phyloP scores from a whole-genome alignment of 495 filamentous ascomycete genomes.

The Penicillium daleae region DNA sequence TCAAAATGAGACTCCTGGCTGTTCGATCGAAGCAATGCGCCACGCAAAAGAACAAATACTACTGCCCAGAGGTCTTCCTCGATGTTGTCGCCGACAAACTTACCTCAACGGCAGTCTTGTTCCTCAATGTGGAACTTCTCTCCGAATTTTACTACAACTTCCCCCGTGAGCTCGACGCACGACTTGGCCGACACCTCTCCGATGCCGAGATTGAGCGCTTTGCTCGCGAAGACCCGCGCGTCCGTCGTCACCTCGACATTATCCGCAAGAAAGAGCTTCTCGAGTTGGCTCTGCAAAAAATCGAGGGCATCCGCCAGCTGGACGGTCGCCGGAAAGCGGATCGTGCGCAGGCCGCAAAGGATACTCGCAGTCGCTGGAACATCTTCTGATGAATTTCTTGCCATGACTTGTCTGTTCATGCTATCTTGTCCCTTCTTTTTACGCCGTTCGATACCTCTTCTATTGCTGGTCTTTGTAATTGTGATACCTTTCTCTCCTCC shows the following conservation, averaged over 20 bases:
- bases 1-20: constrained; percentile 86
- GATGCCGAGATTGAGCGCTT: constrained; percentile 83
- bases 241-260: constrained; percentile 85
- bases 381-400: constrained; percentile 37
- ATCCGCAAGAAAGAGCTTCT: constrained; percentile 90
- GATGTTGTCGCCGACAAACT: constrained; percentile 96
- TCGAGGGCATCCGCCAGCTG: constrained; percentile 81
- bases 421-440: constrained; percentile 8
- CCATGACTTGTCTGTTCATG: constrained; percentile 13
- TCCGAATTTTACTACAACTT: constrained; percentile 98
- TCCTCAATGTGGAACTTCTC: constrained; percentile 95
- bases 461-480: constrained; percentile 12
- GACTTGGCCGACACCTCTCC: constrained; percentile 81
- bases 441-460: constrained; percentile 16
- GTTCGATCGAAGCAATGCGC: constrained; percentile 87
- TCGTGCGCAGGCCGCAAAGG: constrained; percentile 31
- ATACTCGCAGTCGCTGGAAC: constrained; percentile 46
- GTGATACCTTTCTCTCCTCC: constrained; percentile 24
- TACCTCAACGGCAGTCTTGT: constrained; percentile 90
- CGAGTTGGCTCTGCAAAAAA: constrained; percentile 90
- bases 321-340: constrained; percentile 55
- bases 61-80: constrained; percentile 96
- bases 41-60: constrained; percentile 82
- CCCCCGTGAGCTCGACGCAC: constrained; percentile 84
- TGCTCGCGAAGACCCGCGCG: constrained; percentile 87